Base-by-base conservation (phyloP, 176 grass and related monocot species). In the Rhynchospora pubera region DNA sequence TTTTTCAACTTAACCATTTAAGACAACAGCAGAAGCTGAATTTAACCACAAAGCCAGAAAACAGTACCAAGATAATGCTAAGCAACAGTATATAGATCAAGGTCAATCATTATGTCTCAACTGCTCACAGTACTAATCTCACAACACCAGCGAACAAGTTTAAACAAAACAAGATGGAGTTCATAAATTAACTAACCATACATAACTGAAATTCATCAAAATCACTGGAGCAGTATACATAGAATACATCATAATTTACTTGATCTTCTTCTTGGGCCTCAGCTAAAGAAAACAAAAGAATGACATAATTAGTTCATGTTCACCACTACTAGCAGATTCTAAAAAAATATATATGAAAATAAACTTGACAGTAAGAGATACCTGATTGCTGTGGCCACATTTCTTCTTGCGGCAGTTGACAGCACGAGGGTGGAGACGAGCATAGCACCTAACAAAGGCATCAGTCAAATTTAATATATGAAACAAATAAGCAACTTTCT, bases 221-320 rank as follows among this genome's bases (percentile, higher is more conserved):
- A 82, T 50, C 16, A 82, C 79, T 52, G 62, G 47, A 82, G 60
- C 79, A 82, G 60, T 50, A 14, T 24, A 50, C 19, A 62, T 30
- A 28, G 62, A 3, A 34, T 23, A 62, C 58, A 65, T 66, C 19
- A 81, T 48, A 82, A 12, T 82, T 47, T 82, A 82, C 90, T 87
- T 92, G 87, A 97, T 93, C 94, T 97, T 97, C 91, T 97, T 97
- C 94, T 97, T 97, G 10, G 89, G 82, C 94, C 94, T 97, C 91
- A 91, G 82, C 94, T 93, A 85, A 84, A 87, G 79, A 1, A 9
- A 9, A 1, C 1, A 80, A 7, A 51, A 13, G 30, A 14, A 7
- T 2, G 2, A 3, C 32, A 14, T n/a, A 43, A 16, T 74, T 50
- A 5, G n/a, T n/a, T n/a, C n/a, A 1, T 11, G n/a, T n/a, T n/a